Evolutionary conservation across 352 stramenopile species (phyloP).

Genomic region (Phytopythium kandeliae): DNA sequence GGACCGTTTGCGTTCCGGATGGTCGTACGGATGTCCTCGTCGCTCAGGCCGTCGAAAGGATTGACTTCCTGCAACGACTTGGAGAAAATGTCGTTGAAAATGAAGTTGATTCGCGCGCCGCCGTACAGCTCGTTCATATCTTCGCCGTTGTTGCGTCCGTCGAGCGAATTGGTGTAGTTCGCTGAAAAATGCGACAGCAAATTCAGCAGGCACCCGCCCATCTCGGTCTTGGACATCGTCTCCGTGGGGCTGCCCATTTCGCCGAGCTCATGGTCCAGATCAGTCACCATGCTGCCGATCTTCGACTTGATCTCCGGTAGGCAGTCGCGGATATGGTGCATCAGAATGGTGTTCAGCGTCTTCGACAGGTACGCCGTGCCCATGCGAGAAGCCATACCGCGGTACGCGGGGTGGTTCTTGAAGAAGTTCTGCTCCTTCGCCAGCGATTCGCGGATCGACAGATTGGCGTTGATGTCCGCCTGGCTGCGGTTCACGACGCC

Average conservation of each 20-base stretch:
- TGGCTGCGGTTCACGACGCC: conserved; percentile 99
- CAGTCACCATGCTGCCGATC: conserved; percentile 93
- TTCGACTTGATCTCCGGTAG: conserved; percentile 98
- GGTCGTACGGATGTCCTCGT: conserved; percentile 98
- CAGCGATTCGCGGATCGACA: conserved; percentile 93
- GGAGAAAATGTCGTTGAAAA: conserved; percentile 97
- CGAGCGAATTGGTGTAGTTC: conserved; percentile 89
- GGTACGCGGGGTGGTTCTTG: conserved; percentile 95
- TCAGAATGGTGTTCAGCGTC: conserved; percentile 98
- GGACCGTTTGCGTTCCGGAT: conserved; percentile 99
- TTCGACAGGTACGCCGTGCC: conserved; percentile 96
- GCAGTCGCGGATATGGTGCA: conserved; percentile 99
- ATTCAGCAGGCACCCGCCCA: conserved; percentile 93
- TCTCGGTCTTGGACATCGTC: conserved; percentile 81
- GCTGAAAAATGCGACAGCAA: conserved; percentile 91
- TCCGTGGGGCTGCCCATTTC: conserved; percentile 92
- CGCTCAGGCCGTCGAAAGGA: conserved; percentile 95
- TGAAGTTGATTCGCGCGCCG: conserved; percentile 97
- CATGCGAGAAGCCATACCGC: conserved; percentile 90
- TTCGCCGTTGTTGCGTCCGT: conserved; percentile 82
- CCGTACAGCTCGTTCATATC: conserved; percentile 94
- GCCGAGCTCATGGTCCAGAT: conserved; percentile 94
- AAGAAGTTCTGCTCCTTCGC: conserved; percentile 98
- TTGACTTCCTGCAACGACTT: conserved; percentile 90
- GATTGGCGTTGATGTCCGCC: conserved; percentile 95